Evolutionary conservation across 805 yeast genomes (phyloP).

Genomic region (Wickerhamiella occidentalis): DNA sequence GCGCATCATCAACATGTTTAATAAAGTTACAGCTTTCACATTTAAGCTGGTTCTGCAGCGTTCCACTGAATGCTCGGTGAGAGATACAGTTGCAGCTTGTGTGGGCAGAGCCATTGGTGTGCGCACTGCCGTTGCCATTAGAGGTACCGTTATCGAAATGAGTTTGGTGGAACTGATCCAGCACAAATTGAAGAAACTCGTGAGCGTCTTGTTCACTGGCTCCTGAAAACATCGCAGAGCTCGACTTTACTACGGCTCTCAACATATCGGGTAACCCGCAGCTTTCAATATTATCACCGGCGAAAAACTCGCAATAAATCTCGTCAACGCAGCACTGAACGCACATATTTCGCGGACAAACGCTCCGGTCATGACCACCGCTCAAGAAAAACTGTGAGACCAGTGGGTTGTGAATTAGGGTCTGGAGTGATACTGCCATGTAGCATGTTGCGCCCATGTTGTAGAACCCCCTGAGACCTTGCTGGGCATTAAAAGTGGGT

Average conservation of each 20-base stretch:
- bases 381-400: constrained; percentile 64
- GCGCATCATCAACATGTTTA: constrained; percentile 72
- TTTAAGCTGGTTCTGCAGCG: constrained; percentile 61
- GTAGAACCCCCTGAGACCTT: constrained; percentile 80
- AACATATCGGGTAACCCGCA: constrained; percentile 72
- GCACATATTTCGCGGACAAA: constrained; percentile 36
- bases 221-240: constrained; percentile 58
- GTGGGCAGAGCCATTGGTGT: not conserved
- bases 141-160: constrained; percentile 12
- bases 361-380: constrained; percentile 55
- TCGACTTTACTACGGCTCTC: constrained; percentile 74
- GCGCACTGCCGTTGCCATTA: not conserved
- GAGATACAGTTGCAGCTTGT: constrained; percentile 58
- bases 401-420: constrained; percentile 81
- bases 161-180: constrained; percentile 62
- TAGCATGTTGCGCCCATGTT: constrained; percentile 97
- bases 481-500: constrained; percentile 38
- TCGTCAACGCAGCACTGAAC: constrained; percentile 77
- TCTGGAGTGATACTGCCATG: constrained; percentile 86
- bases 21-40: constrained; percentile 57
- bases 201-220: constrained; percentile 98
- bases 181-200: constrained; percentile 86
- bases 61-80: constrained; percentile 75
- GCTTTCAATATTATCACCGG: constrained; percentile 49
- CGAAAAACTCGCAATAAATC: constrained; percentile 62